Evolutionary conservation across 2,329 filamentous ascomycete genomes (phyloP), one percentile per base, ranked within the genome.

Genomic region (Alternaria rosae): DNA sequence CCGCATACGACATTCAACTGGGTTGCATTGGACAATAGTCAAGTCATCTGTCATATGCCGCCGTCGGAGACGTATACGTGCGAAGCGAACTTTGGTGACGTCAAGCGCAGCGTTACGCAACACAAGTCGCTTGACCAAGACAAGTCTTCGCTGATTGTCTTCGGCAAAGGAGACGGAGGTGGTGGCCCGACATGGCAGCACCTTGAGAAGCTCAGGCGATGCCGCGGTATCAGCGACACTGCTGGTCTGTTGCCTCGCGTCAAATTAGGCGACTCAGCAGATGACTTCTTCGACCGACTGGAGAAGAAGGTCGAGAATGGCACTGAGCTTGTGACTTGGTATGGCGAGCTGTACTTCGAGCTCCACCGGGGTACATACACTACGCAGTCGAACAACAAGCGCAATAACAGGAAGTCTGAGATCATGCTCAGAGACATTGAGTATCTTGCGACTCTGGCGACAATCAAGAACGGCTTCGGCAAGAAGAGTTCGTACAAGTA

Each of bases 1-100:
- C 95, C 95, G 0, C 95, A 98, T 77, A 98, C 95, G 6, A 98
- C 95, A 0, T 99, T 99, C 85, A 97, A 97, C 80, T 99, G 95
- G 95, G 94, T 99, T 30, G 89, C 93, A 12, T 87, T 97, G 13
- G 95, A 99, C 78, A 94, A 95, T 60, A 97, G 92, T 74, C 95
- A 98, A 76, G 95, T 99, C 68, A 88, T 99, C 65, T 98, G 94
- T 79, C 95, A 99, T 76, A 99, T 99, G 95, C 89, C 94, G 4
- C 95, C 95, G 2, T 88, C 92, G 3, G 94, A 99, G 81, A 98
- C 95, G 0, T 98, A 99, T 79, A 98, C 94, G 6, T 92, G 95
- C 3, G 90, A 94, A 71, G 95, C 95, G 25, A 89, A 98, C 79
- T 97, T 98, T 81, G 94, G 94, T 21, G 95, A 99, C 77, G 89